phyloP scores from a whole-genome alignment of 805 yeast species.

The Barnettozyma salicaria region DNA sequence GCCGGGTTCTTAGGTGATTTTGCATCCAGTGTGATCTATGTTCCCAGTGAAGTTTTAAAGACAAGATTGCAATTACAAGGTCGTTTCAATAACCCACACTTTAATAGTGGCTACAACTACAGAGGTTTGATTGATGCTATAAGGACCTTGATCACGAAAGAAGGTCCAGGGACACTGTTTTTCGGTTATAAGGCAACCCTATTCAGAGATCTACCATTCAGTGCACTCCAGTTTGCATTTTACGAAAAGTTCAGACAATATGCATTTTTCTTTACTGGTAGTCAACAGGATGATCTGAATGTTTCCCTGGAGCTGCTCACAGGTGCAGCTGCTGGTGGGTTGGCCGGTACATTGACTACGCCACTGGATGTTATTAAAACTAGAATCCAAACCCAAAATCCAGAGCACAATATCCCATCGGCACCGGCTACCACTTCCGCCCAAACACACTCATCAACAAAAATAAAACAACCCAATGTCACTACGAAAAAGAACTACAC shows the following conservation, averaged over 20 bases:
- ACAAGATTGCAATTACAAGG: slow-evolving; percentile 94
- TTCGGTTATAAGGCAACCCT: slow-evolving; percentile 94
- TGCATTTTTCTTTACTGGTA: slow-evolving; percentile 40
- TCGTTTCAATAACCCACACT: slow-evolving; percentile 68
- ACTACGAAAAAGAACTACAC: slow-evolving; percentile 29
- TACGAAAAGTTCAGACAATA: slow-evolving; percentile 74
- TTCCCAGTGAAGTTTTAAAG: slow-evolving; percentile 91
- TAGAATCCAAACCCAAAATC: slow-evolving; percentile 84
- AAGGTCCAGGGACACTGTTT: slow-evolving; percentile 72
- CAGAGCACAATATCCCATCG: slow-evolving; percentile 12
- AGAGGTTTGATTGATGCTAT: slow-evolving; percentile 69
- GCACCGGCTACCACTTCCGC: slow-evolving; percentile 14
- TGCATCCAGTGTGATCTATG: slow-evolving; percentile 81
- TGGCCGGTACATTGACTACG: slow-evolving; percentile 84
- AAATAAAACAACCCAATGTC: slow-evolving; percentile 4
- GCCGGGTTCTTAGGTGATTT: slow-evolving; percentile 95
- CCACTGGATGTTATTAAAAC: slow-evolving; percentile 92
- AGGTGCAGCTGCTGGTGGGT: slow-evolving; percentile 95
- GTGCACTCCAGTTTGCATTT: slow-evolving; percentile 93
- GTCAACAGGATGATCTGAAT: slow-evolving; percentile 40
- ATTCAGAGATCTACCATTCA: slow-evolving; percentile 88
- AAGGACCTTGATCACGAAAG: slow-evolving; percentile 51
- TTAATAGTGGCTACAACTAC: slow-evolving; percentile 83
- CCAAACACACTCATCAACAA: slow-evolving; percentile 5
- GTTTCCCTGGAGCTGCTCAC: slow-evolving; percentile 63